Evolutionary conservation across 352 stramenopile species (phyloP).

Genomic region (Blastocystis sp.): DNA sequence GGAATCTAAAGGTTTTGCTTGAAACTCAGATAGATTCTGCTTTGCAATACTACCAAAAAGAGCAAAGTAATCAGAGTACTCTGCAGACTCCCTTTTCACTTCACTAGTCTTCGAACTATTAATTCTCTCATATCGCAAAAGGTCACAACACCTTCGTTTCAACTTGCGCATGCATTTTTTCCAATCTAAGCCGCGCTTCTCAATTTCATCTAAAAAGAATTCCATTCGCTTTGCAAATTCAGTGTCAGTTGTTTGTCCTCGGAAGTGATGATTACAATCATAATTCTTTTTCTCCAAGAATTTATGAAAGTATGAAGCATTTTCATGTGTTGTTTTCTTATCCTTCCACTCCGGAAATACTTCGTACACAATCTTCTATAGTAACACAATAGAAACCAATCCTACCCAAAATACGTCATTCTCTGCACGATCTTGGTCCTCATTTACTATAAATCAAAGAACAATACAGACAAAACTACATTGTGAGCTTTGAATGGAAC

Average conservation of each 20-base stretch:
- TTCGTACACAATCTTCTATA: conserved; percentile 14
- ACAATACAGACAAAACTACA: neutral
- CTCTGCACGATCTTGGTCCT: conserved; percentile 29
- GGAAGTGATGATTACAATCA: conserved; percentile 15
- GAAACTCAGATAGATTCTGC: neutral
- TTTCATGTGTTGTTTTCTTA: conserved; percentile 10
- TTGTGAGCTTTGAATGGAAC: neutral
- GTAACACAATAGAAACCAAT: neutral
- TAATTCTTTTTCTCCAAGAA: conserved; percentile 35
- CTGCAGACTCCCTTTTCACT: neutral
- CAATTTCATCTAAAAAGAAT: conserved; percentile 2
- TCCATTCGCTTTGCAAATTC: conserved; percentile 31
- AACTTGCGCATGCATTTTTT: conserved; percentile 48
- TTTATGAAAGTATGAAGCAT: conserved; percentile 2
- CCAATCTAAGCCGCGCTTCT: conserved; percentile 9
- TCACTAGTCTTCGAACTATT: neutral
- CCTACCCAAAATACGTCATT: conserved; percentile 40
- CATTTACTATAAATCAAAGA: neutral
- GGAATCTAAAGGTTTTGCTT: neutral
- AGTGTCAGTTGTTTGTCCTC: neutral
- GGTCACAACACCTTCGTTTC: conserved; percentile 23
- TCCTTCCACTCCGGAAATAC: conserved; percentile 52
- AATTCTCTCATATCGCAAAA: conserved; percentile 12
- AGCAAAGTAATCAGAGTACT: neutral
- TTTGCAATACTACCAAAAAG: conserved; percentile 24